Conservation (phyloP, 2,329 filamentous ascomycete species). For the Claviceps capensis region DNA sequence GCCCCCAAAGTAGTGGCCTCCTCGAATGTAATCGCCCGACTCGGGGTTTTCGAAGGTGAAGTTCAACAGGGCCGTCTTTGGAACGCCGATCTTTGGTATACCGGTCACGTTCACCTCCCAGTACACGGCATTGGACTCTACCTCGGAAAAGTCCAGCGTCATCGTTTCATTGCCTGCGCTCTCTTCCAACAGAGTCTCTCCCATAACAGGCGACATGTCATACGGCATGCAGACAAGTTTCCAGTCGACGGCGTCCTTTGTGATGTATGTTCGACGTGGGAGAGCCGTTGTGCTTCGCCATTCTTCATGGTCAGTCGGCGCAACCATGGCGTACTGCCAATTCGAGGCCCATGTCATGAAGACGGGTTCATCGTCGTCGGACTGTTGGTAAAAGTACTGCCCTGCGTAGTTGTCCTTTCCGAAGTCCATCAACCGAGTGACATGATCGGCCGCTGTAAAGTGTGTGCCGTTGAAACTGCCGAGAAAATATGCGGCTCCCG, state of each 20-base stretch:
- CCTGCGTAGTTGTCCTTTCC: too few species aligned
- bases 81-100: conserved; percentile 10
- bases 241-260: conserved; percentile 34
- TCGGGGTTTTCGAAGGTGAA: conserved; percentile 14
- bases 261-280: conserved; percentile 36
- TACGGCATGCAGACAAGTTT: conserved; percentile 20
- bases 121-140: conserved; percentile 37
- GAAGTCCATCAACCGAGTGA: too few species aligned
- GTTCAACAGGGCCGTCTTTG: conserved; percentile 14
- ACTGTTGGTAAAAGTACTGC: too few species aligned
- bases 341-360: conserved; percentile 20
- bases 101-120: conserved; percentile 39
- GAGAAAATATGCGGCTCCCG: conserved; percentile 38
- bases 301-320: conserved; percentile 17
- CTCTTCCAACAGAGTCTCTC: conserved; percentile 27
- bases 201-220: conserved; percentile 33
- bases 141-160: conserved; percentile 33
- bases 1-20: too few species aligned
- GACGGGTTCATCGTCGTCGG: too few species aligned
- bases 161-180: conserved; percentile 34
- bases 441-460: too few species aligned
- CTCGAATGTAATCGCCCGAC: conserved; percentile 5
- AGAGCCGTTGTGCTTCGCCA: conserved; percentile 21
- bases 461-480: too few species aligned
- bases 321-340: conserved; percentile 18